A percentile compares a stretch with the other conserved stretches of the same genome.
These are phyloP conservation scores for Chaetomiaceae sp. DNA, from an alignment of 2,329 filamentous ascomycete species.

Conservation along the genomic window DNA sequence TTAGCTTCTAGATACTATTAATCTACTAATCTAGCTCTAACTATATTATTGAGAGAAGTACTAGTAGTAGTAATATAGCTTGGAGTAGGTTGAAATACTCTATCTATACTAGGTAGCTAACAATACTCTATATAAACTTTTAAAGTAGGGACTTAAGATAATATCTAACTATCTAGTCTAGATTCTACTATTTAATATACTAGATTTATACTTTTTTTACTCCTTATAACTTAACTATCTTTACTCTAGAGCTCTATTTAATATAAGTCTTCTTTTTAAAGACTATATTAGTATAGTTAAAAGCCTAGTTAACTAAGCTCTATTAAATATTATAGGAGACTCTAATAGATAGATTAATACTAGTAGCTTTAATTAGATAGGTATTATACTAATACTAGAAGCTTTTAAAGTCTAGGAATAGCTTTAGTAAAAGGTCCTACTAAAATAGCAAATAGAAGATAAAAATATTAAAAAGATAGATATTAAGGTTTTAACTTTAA, in stretches of 20 bases:
- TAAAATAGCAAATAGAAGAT: neutral
- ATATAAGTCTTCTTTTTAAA: constrained; percentile 1
- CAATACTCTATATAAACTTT: neutral
- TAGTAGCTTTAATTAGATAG: neutral
- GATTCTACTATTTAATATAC: neutral
- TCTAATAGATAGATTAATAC: neutral
- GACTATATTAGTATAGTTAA: too few relatives aligned
- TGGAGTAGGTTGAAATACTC: too few relatives aligned
- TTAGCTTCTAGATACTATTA: too few relatives aligned
- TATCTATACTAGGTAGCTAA: too few relatives aligned
- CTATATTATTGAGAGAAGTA: too few relatives aligned
- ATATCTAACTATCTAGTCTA: constrained; percentile 1
- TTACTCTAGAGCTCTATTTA: neutral
- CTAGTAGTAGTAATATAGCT: too few relatives aligned
- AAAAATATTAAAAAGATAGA: neutral
- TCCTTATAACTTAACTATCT: neutral
- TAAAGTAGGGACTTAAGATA: neutral
- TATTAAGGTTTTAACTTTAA: neutral
- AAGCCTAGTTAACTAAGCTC: constrained; percentile 1
- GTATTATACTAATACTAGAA: neutral
- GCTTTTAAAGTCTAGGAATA: too few relatives aligned
- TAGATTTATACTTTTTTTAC: neutral
- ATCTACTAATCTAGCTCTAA: too few relatives aligned
- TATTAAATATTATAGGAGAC: neutral
- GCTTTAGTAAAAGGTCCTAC: too few relatives aligned